Evolutionary conservation across 2,329 filamentous ascomycete genomes (phyloP).

Genomic region (Epichloe uncinata): DNA sequence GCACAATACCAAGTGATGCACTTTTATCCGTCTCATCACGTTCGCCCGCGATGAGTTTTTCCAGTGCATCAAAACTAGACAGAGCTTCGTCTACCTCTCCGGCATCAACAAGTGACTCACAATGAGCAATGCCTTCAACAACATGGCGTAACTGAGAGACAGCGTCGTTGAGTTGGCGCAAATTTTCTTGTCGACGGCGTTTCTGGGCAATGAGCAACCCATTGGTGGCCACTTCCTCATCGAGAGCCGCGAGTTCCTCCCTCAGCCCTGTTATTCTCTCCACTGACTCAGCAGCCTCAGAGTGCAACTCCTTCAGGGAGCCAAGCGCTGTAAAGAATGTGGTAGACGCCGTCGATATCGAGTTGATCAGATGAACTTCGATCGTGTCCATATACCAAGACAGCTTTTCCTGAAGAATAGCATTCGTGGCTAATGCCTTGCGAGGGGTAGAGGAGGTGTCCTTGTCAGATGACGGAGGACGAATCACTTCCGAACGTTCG

Average conservation of each 20-base stretch:
- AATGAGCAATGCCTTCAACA: conserved; percentile 58
- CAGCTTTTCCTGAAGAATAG: conserved; percentile 92
- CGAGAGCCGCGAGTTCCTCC: conserved; percentile 65
- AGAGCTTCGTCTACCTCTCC: conserved; percentile 76
- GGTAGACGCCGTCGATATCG: conserved; percentile 87
- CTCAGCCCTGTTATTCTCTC: conserved; percentile 70
- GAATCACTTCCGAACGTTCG: conserved; percentile 92
- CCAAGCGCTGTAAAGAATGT: conserved; percentile 94
- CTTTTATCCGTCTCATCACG: conserved; percentile 24
- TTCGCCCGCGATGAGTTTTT: conserved; percentile 68
- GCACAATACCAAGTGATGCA: conserved; percentile 17
- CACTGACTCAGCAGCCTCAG: conserved; percentile 84
- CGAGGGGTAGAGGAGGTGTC: conserved; percentile 53
- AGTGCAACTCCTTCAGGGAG: conserved; percentile 84
- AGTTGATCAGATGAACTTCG: conserved; percentile 90
- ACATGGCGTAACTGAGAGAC: conserved; percentile 73
- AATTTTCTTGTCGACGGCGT: conserved; percentile 67
- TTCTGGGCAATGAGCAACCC: conserved; percentile 80
- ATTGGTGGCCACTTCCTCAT: conserved; percentile 73
- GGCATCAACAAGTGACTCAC: conserved; percentile 68
- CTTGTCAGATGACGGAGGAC: conserved; percentile 40
- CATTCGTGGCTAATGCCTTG: conserved; percentile 88
- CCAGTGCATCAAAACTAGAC: conserved; percentile 61
- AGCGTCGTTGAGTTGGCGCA: conserved; percentile 68
- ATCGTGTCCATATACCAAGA: conserved; percentile 99